A percentile compares a stretch with the other conserved stretches of the same genome.
Evolutionary conservation across 805 yeast species (phyloP).

Genomic region (Grigorovia yakushimaensis): DNA sequence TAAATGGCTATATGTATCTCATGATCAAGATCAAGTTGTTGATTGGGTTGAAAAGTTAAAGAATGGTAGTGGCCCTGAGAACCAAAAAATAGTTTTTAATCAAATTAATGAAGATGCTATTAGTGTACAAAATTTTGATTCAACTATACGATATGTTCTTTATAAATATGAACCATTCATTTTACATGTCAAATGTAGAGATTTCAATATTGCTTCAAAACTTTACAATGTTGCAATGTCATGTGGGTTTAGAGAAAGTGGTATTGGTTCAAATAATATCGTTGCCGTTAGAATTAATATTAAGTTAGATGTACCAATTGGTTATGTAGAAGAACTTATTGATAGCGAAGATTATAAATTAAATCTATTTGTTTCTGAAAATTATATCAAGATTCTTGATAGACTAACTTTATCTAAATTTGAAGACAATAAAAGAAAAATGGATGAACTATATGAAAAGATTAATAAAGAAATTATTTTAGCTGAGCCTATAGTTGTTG

Average conservation of each 20-base stretch:
- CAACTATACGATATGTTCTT: constrained; percentile 41
- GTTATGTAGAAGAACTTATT: constrained; percentile 32
- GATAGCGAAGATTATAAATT: constrained; percentile 17
- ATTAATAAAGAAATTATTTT: constrained; percentile 30
- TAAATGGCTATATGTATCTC: constrained; percentile 73
- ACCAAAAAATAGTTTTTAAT: no score
- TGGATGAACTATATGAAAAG: constrained; percentile 38
- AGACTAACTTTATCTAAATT: constrained; percentile 53
- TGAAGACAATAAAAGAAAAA: constrained; percentile 50
- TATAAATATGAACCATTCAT: constrained; percentile 82
- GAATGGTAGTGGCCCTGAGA: constrained; percentile 8
- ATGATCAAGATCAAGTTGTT: constrained; percentile 40
- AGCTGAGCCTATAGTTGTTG: background rate
- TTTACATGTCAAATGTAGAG: constrained; percentile 71
- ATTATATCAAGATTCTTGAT: constrained; percentile 45
- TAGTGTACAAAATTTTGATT: constrained; percentile 8
- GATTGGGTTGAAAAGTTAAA: constrained; percentile 38
- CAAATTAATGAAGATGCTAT: constrained; percentile 12
- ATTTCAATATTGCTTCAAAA: constrained; percentile 44
- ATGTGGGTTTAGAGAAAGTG: constrained; percentile 82
- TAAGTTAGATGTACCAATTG: constrained; percentile 69
- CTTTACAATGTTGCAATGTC: constrained; percentile 65
- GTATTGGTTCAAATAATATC: constrained; percentile 67
- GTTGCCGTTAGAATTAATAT: constrained; percentile 68
- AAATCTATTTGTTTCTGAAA: constrained; percentile 38